Evolutionary conservation across 176 grass and related monocot species (phyloP), one percentile per base, ranked within the genome.

Genomic region (Tuctoria greenei): DNA sequence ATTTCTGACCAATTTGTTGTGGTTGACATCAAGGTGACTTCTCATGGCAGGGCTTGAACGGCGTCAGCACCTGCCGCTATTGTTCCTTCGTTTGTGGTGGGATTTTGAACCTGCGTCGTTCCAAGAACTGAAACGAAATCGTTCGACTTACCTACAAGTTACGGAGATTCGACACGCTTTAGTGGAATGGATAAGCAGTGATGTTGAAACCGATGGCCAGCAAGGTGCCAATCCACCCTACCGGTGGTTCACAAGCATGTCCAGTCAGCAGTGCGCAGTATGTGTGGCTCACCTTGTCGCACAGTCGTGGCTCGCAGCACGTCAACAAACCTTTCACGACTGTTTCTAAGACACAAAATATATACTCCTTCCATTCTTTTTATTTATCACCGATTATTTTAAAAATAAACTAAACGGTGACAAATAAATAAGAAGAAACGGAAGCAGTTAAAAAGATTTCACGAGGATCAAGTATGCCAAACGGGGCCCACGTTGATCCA

Each of bases 161-260:
- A 59, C 15, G 9, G 9, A 11, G 34, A 68, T 41, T 4, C 11
- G 15, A 70, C 2, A 70, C 23, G 24, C 54, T 10, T 26, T 27
- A 38, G 72, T 81, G 72, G 31, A 70, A 35, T 36, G 73, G 82
- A 84, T 78, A 84, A 72, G 66, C 25, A 46, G 13, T 35, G 79
- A 63, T 52, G 43, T 20, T 5, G 77, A 81, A 31, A 44, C 66
- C 47, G 38, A 46, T 72, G 78, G 78, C 17, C 55, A 58, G 14
- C 77, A 46, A 56, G 71, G 27, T 70, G 84, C 65, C 65, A 34
- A 13, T 37, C 18, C 45, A n/a, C 37, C 25, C 42, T 18, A 79
- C 62, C 54, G 37, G 37, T 34, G 61, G 81, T 47, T 70, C 81
- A 55, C 16, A 25, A n/a, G 56, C 43, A 38, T 40, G 65, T 25